Percentiles rank a stretch among this genome's conserved stretches.
Evolutionary conservation across 2,329 filamentous ascomycete species (phyloP).

Genomic region (Hymenoscyphus linearis): DNA sequence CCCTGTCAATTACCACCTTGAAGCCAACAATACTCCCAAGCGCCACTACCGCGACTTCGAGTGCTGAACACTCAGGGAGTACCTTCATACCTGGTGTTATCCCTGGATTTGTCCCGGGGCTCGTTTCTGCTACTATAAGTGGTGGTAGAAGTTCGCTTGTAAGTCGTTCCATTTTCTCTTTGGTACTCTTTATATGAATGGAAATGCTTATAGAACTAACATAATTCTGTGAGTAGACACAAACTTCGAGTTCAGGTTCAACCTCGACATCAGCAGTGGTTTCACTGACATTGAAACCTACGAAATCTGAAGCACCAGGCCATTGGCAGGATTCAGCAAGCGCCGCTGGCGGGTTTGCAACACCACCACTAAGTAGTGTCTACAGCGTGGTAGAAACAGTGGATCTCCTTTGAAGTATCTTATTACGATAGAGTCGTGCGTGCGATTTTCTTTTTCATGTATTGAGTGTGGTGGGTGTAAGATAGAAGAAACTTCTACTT

Average conservation of each 20-base stretch:
- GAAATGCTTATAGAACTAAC: neutral
- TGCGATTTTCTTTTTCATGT: no score
- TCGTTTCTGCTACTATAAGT: neutral
- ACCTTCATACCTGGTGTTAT: neutral
- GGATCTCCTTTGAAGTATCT: neutral
- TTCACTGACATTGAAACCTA: neutral
- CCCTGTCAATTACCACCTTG: neutral
- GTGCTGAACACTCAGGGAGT: neutral
- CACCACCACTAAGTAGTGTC: neutral
- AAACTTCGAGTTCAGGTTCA: neutral
- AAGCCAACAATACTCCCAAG: neutral
- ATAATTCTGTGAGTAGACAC: neutral
- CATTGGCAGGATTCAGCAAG: no score
- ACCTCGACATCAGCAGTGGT: neutral
- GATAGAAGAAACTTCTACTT: no score
- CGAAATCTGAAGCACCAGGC: no score
- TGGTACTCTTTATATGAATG: neutral
- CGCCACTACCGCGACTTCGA: neutral
- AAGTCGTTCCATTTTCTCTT: neutral
- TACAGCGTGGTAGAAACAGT: neutral
- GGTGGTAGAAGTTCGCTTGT: neutral
- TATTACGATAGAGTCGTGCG: no score
- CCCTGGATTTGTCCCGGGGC: neutral
- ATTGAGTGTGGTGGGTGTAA: no score
- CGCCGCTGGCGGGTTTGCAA: no score